These are phyloP conservation scores for Pistacia atlantica DNA, from an alignment of 345 rosid species.

Conservation along the genomic window DNA sequence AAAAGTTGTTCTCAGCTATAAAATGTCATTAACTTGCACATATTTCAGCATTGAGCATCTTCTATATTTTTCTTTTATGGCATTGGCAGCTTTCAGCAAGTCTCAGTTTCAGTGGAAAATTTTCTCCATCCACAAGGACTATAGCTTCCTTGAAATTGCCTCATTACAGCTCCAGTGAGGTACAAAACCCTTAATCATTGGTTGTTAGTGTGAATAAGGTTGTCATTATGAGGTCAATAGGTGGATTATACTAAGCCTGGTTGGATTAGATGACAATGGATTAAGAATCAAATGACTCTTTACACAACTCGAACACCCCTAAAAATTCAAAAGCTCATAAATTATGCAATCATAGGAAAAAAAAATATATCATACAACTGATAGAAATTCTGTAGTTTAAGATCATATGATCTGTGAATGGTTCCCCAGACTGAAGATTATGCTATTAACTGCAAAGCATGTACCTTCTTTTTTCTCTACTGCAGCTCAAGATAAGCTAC, in stretches of 20 bases:
- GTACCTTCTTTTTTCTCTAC: background rate
- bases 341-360: too few relatives aligned
- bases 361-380: too few relatives aligned
- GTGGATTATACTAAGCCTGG: too few relatives aligned
- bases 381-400: too few relatives aligned
- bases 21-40: background rate
- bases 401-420: background rate
- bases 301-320: too few relatives aligned
- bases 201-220: too few relatives aligned
- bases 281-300: too few relatives aligned
- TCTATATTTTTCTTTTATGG: background rate
- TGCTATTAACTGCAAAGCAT: background rate
- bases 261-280: too few relatives aligned
- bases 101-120: background rate
- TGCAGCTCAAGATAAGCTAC: conserved; percentile 15
- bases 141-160: conserved; percentile 13
- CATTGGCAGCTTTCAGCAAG: conserved; percentile 8
- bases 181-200: background rate
- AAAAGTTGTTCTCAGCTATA: background rate
- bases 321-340: too few relatives aligned
- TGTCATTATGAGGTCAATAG: too few relatives aligned
- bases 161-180: conserved; percentile 16
- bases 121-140: conserved; percentile 9
- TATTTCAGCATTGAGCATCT: background rate
- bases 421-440: background rate